Conservation (phyloP, 2,329 filamentous ascomycete genomes). For the Sarocladium kiliense region DNA sequence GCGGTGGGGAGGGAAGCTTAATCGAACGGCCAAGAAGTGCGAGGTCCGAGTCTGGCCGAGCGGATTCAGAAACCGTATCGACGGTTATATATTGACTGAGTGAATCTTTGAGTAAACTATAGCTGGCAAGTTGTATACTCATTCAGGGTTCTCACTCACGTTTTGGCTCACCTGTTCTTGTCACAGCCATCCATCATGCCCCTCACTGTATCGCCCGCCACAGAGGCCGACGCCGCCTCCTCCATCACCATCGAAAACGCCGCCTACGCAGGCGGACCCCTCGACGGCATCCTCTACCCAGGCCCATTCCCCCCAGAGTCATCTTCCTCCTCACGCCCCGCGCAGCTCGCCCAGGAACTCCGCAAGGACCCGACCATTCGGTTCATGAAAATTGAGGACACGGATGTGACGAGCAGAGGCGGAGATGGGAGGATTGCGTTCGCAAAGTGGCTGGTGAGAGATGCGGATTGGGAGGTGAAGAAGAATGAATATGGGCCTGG, state of each 20-base stretch:
- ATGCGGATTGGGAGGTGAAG: conserved; percentile 17
- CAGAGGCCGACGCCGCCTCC: conserved; percentile 28
- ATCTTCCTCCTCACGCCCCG: conserved; percentile 15
- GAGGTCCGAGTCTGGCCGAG: no score
- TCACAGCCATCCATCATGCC: conserved; percentile 29
- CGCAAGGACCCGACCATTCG: conserved; percentile 21
- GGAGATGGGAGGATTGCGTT: conserved; percentile 27
- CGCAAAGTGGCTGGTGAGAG: conserved; percentile 29
- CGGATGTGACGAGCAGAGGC: conserved; percentile 20
- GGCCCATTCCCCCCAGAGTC: conserved; percentile 16
- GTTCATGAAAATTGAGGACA: conserved; percentile 32
- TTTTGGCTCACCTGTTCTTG: no score
- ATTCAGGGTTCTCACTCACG: no score
- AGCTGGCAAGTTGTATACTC: no score
- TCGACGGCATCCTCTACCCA: conserved; percentile 27
- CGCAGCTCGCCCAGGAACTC: conserved; percentile 16
- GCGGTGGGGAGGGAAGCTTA: not conserved
- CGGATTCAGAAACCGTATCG: no score
- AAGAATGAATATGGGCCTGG: conserved; percentile 22
- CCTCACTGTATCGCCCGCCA: conserved; percentile 29
- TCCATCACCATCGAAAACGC: conserved; percentile 29
- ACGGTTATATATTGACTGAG: no score
- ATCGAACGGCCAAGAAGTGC: no score
- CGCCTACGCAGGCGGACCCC: conserved; percentile 28
- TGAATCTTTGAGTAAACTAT: no score